These are phyloP conservation scores for Hymenoscyphus albidus DNA, from an alignment of 2,329 filamentous ascomycete species.

Conservation along the genomic window DNA sequence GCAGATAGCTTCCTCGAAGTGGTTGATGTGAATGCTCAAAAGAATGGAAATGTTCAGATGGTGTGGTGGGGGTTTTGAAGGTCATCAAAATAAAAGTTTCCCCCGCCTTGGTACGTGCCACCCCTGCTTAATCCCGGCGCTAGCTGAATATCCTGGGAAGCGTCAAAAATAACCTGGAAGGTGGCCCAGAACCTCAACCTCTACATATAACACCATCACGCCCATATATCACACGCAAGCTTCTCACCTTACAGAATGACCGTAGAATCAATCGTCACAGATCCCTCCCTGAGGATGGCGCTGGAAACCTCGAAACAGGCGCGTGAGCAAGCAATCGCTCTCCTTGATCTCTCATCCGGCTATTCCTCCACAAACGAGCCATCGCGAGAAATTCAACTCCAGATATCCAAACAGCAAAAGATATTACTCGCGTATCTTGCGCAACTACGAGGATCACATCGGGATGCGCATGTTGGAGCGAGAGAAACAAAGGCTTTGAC, in stretches of 20 bases:
- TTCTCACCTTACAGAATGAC: conserved; percentile 42
- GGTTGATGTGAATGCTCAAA: background rate
- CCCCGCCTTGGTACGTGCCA: background rate
- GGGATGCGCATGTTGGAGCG: conserved; percentile 74
- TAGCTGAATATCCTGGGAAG: background rate
- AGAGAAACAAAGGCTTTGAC: conserved; percentile 84
- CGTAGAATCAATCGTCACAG: conserved; percentile 56
- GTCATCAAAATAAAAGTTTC: background rate
- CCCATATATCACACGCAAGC: conserved; percentile 1
- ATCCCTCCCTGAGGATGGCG: conserved; percentile 62
- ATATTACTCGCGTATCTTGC: conserved; percentile 73
- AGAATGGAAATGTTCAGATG: background rate
- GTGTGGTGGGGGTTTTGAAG: background rate
- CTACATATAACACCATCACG: background rate
- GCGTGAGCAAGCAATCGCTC: conserved; percentile 64
- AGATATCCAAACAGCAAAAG: conserved; percentile 74
- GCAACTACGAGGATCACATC: conserved; percentile 77
- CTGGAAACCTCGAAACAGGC: conserved; percentile 70
- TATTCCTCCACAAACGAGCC: conserved; percentile 42
- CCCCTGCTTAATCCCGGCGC: background rate
- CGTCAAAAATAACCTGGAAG: background rate
- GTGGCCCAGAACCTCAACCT: background rate
- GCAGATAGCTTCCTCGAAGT: background rate
- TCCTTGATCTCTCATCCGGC: conserved; percentile 61
- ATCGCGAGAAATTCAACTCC: conserved; percentile 48